Evolutionary conservation across 805 yeast species (phyloP), one percentile per base, ranked within the genome.

Genomic region (Lipomyces anomalus): DNA sequence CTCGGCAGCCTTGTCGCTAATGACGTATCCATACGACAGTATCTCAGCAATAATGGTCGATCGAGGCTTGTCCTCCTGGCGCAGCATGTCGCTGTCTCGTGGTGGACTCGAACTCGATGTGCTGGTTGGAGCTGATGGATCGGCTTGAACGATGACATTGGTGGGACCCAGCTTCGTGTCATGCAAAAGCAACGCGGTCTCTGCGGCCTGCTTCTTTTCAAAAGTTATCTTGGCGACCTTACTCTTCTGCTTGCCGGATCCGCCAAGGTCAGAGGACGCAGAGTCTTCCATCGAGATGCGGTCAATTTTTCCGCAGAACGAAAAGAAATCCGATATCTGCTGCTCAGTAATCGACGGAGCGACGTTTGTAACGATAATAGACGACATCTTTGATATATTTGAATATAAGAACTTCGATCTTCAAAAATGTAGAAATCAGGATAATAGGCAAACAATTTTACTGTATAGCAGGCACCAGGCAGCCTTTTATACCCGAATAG

Each of bases 1-100:
- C 46, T 74, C 71, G 36, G 84, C 68, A 40, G 82, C 66, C 41
- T 71, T 65, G 62, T 84, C 92, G 38, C 80, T 72, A 36, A 84
- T 63, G 17, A 71, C 74, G 61, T 84, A 84, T 3, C 94, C 94
- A n/a, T 78, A 75, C 26, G 86, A 72, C 48, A 84, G 68, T 57
- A 81, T 75, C 64, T 84, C 90, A 1, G 92, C 90, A 66, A 83
- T 68, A 48, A 84, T 78, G 17, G 86, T 78, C 45, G 79, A 65
- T 59, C 82, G 82, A 46, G 94, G 94, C 67, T 84, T 84, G 49
- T 76, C 77, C 58, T 84, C 94, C 66, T 84, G 94, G 4, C 71
- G 64, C 43, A 82, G 74, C 16, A 40, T 18, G 4, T 47, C 43
- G 40, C 57, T 55, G 20, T 57, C 53, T 35, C 47, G 51, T 21